Base-by-base conservation (phyloP, 768 basidiomycete species). In the Lactifluus rugatus region DNA sequence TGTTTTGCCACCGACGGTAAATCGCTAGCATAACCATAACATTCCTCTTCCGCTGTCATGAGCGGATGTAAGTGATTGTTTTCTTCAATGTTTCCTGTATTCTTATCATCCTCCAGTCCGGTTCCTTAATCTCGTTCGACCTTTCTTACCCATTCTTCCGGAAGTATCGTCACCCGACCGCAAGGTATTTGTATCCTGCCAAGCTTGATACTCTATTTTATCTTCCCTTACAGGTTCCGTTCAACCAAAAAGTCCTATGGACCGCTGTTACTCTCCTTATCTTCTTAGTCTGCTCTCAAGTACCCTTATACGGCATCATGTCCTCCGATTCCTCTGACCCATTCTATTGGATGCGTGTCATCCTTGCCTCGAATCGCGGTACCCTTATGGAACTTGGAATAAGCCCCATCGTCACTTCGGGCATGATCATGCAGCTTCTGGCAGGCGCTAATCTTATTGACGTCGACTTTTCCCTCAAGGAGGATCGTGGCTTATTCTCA, bases 351-450 rank as follows among this genome's bases (percentile, higher is more conserved):
- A 93, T 97, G 88, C 90, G 95, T 74, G 95, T 95, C 76, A 98
- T 99, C 75, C 83, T 99, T 60, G 95, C 96, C 23, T 96, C 93
- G 7, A 98, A 98, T 76, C 83, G 95, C 60, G 96, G 96, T 63
- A 98, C 96, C 1, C 85, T 98, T 61, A 99, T 99, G 96, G 96
- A 99, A 74, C 84, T 99, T 61, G 95, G 96, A 60, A 98, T 98
- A 66, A 94, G 85, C 28, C 96, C 96, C 41, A 96, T 98, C 69
- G 83, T 98, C 70, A 99, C 96, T 10, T 90, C 88, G 52, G 96
- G 96, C 68, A 98, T 97, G 95, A 99, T 97, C 73, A 98, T 99
- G 91, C 96, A 99, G 74, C 85, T 99, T 45, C 80, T 99, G 61
- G 93, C 95, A 17, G 96, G 96, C 56, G 95, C 96, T 41, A 97